Percentiles rank a stretch among this genome's conserved stretches.
Conservation (phyloP, 2,329 filamentous ascomycete species). For the Epichloe elymi region DNA sequence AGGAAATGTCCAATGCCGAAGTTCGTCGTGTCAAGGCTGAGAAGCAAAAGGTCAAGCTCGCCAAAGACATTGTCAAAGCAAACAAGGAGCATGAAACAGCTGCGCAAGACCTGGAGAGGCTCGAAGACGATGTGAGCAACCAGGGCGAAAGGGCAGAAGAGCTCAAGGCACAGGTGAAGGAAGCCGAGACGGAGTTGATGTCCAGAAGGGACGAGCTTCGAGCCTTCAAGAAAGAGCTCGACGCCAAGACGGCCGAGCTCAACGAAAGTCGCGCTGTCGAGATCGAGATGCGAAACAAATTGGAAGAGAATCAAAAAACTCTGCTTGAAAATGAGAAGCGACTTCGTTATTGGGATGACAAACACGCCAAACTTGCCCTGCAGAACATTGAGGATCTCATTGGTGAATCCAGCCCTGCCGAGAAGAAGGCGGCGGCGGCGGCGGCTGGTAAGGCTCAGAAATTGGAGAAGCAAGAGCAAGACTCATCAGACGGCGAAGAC, state of each 20-base stretch:
- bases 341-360: constrained; percentile 77
- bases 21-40: constrained; percentile 85
- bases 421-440: constrained; percentile 8
- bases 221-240: constrained; percentile 69
- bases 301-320: constrained; percentile 83
- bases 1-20: constrained; percentile 76
- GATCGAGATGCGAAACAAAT: constrained; percentile 97
- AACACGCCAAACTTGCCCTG: constrained; percentile 68
- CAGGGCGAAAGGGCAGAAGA: constrained; percentile 66
- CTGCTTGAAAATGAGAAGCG: constrained; percentile 77
- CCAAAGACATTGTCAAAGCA: constrained; percentile 69
- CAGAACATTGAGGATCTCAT: constrained; percentile 66
- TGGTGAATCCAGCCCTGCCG: constrained; percentile 20
- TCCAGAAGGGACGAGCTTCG: constrained; percentile 71
- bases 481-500: constrained; percentile 7
- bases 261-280: constrained; percentile 82
- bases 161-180: constrained; percentile 59
- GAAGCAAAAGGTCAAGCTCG: constrained; percentile 74
- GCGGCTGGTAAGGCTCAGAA: constrained; percentile 14
- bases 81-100: constrained; percentile 66
- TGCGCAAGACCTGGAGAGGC: constrained; percentile 57
- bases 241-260: constrained; percentile 72
- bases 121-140: constrained; percentile 65
- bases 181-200: constrained; percentile 66
- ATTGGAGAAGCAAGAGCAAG: constrained; percentile 11